These are phyloP conservation scores for Entophlyctis luteolus DNA, from an alignment of 192 early-diverging fungal genomes.

Conservation along the genomic window DNA sequence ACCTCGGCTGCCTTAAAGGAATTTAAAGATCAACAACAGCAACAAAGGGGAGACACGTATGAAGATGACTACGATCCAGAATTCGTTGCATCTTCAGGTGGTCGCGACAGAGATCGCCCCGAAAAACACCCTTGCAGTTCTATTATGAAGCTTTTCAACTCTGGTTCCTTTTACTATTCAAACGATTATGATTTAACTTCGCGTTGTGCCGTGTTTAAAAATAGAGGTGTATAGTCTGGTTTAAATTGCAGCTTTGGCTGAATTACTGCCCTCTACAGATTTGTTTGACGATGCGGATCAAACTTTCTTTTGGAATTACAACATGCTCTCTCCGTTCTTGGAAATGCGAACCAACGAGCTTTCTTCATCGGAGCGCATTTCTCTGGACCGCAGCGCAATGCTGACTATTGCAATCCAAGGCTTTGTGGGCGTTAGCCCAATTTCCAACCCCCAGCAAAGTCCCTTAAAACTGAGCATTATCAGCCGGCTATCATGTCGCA, in stretches of 20 bases:
- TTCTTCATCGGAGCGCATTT: constrained; percentile 53
- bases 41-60: neutral
- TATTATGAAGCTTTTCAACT: constrained; percentile 73
- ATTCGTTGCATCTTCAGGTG: neutral
- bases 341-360: constrained; percentile 75
- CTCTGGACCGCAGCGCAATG: constrained; percentile 71
- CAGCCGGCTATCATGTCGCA: constrained; percentile 73
- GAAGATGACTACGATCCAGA: neutral
- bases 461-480: constrained; percentile 47
- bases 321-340: constrained; percentile 74
- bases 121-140: constrained; percentile 68
- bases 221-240: neutral
- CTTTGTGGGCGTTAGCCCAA: constrained; percentile 55
- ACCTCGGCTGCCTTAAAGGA: constrained; percentile 24
- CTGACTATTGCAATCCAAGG: constrained; percentile 75
- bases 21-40: neutral
- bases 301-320: constrained; percentile 89
- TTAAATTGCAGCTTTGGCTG: constrained; percentile 6
- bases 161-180: constrained; percentile 91
- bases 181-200: constrained; percentile 83
- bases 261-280: constrained; percentile 39
- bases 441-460: constrained; percentile 26
- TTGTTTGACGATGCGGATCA: constrained; percentile 63
- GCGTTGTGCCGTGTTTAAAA: constrained; percentile 39
- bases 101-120: neutral